Percentiles rank a stretch among this genome's conserved stretches.
Evolutionary conservation across 1,139 yeast species (phyloP).

Genomic region (Tardiomyces blankii): DNA sequence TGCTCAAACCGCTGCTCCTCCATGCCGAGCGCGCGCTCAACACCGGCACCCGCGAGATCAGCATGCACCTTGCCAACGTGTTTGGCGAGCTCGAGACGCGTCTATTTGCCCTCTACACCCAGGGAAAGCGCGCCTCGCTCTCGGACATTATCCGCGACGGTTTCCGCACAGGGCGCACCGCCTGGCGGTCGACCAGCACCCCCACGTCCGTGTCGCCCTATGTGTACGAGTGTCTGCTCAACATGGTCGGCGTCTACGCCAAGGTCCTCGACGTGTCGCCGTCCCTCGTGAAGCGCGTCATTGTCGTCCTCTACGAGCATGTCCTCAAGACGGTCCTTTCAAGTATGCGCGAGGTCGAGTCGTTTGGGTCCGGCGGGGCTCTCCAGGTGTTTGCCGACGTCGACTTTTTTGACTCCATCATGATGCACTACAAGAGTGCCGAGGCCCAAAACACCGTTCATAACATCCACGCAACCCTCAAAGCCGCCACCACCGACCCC

Average conservation of each 20-base stretch:
- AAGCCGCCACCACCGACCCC: conserved; percentile 16
- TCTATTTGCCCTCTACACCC: conserved; percentile 39
- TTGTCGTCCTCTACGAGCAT: conserved; percentile 37
- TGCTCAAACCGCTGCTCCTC: conserved; percentile 38
- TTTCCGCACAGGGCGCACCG: conserved; percentile 27
- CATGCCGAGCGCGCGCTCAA: conserved; percentile 40
- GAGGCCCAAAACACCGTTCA: conserved; percentile 22
- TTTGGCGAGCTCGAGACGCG: conserved; percentile 40
- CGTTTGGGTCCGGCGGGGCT: conserved; percentile 26
- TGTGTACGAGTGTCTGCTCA: conserved; percentile 40
- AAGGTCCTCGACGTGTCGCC: conserved; percentile 39
- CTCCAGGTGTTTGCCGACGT: conserved; percentile 31
- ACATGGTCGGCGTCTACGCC: conserved; percentile 43
- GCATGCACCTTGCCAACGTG: conserved; percentile 32
- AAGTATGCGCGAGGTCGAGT: conserved; percentile 31
- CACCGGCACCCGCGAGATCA: conserved; percentile 29
- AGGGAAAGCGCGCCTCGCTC: conserved; percentile 38
- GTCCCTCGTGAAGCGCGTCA: conserved; percentile 32
- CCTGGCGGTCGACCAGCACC: conserved; percentile 34
- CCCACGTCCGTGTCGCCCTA: conserved; percentile 29
- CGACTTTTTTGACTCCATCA: conserved; percentile 26
- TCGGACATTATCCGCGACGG: conserved; percentile 40
- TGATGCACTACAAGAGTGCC: conserved; percentile 21
- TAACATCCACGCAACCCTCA: conserved; percentile 19
- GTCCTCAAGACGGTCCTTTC: conserved; percentile 34